Percentiles rank a stretch among this genome's conserved stretches.
Conservation (phyloP, 1,284 basidiomycete species). For the Ceratobasidium papillatum region DNA sequence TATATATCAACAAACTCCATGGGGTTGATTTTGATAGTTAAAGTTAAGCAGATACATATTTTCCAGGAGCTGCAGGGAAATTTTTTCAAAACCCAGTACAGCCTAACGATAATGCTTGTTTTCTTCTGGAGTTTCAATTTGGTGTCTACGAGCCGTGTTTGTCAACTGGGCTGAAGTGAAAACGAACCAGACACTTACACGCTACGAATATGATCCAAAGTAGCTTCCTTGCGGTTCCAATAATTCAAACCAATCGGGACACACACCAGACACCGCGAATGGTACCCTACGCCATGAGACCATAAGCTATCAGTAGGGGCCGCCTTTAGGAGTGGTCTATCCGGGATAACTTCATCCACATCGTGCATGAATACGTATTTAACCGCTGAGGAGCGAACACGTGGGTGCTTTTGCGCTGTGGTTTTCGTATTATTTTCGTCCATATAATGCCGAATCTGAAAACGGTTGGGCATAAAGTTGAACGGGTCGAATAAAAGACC, state of each 20-base stretch:
- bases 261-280: background rate
- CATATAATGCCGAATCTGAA: conserved; percentile 9
- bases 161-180: background rate
- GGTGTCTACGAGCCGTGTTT: background rate
- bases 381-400: background rate
- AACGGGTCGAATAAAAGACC: background rate
- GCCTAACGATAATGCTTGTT: background rate
- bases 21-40: too few species aligned
- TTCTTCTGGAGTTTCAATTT: background rate
- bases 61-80: too few species aligned
- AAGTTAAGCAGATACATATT: too few species aligned
- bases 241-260: background rate
- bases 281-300: too few species aligned
- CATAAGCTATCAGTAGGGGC: background rate
- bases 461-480: background rate
- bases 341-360: background rate
- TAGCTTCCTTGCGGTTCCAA: background rate
- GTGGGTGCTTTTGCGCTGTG: background rate
- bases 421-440: background rate
- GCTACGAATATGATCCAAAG: background rate
- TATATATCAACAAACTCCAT: too few species aligned
- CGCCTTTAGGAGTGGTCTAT: background rate
- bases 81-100: too few species aligned
- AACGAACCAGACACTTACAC: background rate
- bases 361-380: conserved; percentile 8